Evolutionary conservation across 352 stramenopile species (phyloP), one percentile per base, ranked within the genome.

Genomic region (Pythium chondricola): DNA sequence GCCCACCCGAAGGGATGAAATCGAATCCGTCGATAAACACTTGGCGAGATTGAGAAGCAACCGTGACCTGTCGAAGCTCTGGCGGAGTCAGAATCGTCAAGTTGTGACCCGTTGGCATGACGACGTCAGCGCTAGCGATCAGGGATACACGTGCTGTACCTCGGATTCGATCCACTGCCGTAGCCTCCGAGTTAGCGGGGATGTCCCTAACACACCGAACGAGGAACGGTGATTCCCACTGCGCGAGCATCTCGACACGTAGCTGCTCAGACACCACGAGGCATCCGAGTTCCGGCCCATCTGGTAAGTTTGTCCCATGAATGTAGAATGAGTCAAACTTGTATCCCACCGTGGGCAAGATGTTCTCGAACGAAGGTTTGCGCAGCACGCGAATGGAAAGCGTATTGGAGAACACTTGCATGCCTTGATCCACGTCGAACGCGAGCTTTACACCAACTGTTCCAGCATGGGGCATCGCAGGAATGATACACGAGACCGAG

Each of bases 11-110:
- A 17, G 42, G 1, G 33, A 75, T 57, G 52, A 85, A 88, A 61
- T 79, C 43, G 27, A 61, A 58, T 1, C 75, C 75, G 27, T 37
- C 35, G 4, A 83, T 46, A 0, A 44, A 48, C 11, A 79, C 1
- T 36, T 48, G 22, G 17, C 37, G 5, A 52, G 35, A 4, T 13
- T 31, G 18, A 6, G 35, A 25, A 7, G 29, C 13, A 13, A 33
- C 29, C 29, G 13, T 33, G 7, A 33, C 29, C 9, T 25, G 11
- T 30, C 39, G n/a, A 10, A 45, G 39, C n/a, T 45, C n/a, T 45
- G 39, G 39, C 18, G 21, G 9, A 18, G 39, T 16, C 8, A 45
- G n/a, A 45, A 45, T 29, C 10, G 39, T 30, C 7, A 45, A 45
- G 11, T 36, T 45, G n/a, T 9, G 8, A 6, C 39, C 39, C 8